Percentiles rank a stretch among this genome's conserved stretches.
Conservation (phyloP, 2,329 filamentous ascomycete species). For the Pyrenophora graminea region DNA sequence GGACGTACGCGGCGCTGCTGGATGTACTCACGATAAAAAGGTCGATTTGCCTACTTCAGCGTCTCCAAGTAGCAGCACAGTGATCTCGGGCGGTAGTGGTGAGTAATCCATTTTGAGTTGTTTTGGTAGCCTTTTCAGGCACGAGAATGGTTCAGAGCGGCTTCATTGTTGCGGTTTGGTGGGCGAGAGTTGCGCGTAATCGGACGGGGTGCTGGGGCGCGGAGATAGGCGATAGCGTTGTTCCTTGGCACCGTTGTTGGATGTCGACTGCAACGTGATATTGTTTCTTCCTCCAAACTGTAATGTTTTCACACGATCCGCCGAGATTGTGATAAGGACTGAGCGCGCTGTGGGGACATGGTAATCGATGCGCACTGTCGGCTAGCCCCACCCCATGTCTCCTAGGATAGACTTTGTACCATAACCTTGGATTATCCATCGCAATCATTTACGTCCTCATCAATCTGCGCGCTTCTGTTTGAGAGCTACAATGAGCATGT, state of each 20-base stretch:
- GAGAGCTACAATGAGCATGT: too few relatives aligned
- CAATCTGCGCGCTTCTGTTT: too few relatives aligned
- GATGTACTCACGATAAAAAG: slow-evolving; percentile 61
- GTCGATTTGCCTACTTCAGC: slow-evolving; percentile 65
- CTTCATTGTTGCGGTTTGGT: slow-evolving; percentile 20
- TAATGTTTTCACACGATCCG: too few relatives aligned
- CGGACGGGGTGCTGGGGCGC: not conserved
- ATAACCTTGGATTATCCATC: too few relatives aligned
- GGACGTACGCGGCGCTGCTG: not conserved
- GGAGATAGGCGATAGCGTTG: slow-evolving; percentile 11
- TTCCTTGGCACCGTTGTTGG: slow-evolving; percentile 3
- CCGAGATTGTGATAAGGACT: too few relatives aligned
- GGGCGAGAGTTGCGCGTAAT: not conserved
- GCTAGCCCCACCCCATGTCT: too few relatives aligned
- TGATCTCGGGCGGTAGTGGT: slow-evolving; percentile 30
- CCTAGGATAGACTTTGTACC: too few relatives aligned
- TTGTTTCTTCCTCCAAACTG: too few relatives aligned
- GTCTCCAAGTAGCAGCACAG: slow-evolving; percentile 63
- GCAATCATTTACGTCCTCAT: too few relatives aligned
- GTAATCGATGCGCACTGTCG: too few relatives aligned
- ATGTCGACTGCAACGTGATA: too few relatives aligned
- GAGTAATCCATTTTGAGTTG: slow-evolving; percentile 25
- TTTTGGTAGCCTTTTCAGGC: slow-evolving; percentile 2
- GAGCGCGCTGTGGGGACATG: too few relatives aligned
- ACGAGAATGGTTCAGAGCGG: slow-evolving; percentile 5